These are phyloP conservation scores for Simmondsia chinensis DNA, from an alignment of 148 eudicot species.

Conservation along the genomic window DNA sequence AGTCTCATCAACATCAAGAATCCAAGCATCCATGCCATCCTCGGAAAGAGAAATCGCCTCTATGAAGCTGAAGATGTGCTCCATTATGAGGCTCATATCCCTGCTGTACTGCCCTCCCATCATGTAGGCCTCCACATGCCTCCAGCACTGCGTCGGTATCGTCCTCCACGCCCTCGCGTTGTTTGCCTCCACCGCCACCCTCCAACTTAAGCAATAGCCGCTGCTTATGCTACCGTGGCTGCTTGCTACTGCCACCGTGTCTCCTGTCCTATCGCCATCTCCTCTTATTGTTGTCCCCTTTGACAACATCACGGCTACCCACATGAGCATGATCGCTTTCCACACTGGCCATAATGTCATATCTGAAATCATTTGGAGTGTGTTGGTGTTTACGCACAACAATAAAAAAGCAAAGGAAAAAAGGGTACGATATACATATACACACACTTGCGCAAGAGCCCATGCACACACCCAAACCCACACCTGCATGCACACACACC, in stretches of 20 bases:
- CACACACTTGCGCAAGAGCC: too few relatives aligned
- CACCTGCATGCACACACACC: too few relatives aligned
- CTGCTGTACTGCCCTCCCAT: slow-evolving; percentile 50
- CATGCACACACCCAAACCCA: too few relatives aligned
- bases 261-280: background rate
- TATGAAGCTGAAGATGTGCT: slow-evolving; percentile 31
- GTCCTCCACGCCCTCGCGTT: slow-evolving; percentile 64
- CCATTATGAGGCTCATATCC: slow-evolving; percentile 40
- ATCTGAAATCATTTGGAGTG: too few relatives aligned
- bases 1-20: slow-evolving; percentile 75
- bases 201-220: slow-evolving; percentile 70
- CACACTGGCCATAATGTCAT: slow-evolving; percentile 4
- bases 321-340: slow-evolving; percentile 5
- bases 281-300: slow-evolving; percentile 7
- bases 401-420: too few relatives aligned
- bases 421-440: too few relatives aligned
- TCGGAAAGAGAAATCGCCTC: slow-evolving; percentile 19
- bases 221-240: slow-evolving; percentile 4
- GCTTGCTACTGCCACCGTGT: background rate
- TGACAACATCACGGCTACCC: slow-evolving; percentile 12
- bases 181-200: slow-evolving; percentile 71
- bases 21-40: slow-evolving; percentile 72
- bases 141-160: slow-evolving; percentile 48
- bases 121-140: slow-evolving; percentile 56
- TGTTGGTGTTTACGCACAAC: too few relatives aligned